Base-by-base conservation (phyloP, 1,284 basidiomycete species). In the Leccinum ponderosum region DNA sequence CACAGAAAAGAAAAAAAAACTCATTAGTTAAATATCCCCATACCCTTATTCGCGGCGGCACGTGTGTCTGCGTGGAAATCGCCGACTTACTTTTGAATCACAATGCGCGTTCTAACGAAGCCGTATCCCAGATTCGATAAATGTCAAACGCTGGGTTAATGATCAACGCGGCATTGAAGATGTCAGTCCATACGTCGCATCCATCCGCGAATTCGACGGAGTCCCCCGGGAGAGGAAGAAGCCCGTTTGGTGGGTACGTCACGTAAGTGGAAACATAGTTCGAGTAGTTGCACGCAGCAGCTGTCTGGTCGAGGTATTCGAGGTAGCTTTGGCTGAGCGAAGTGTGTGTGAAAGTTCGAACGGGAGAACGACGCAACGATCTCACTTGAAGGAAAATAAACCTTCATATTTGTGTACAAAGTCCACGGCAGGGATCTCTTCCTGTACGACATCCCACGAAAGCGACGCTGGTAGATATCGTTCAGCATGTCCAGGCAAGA, bases 61-160 rank as follows among this genome's bases (percentile, higher is more conserved):
- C 20, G 6, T 44, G 44, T 48, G 47, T 15, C 22, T 48, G 14
- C 20, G 53, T 37, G 7, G 35, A 48, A 48, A 52, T 20, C 35
- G 31, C 14, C 1, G 1, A 75, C 84, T 73, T 69, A 89, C 87
- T 90, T 89, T 72, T 90, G 87, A 59, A 90, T 81, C 0, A 80
- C 83, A 55, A 88, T 83, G 31, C 86, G 80, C 52, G 86, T 80
- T 53, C 87, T 86, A 17, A n/a, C 2, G 25, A 29, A 52, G 77
- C 82, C 22, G 84, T 88, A 69, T 89, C 87, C 72, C 90, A 89
- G 57, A 91, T 87, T 35, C 87, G 81, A 70, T 92, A 92, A 7
- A 90, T 80, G 68, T 93, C 81, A 76, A 92, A 93, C 3, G 87
- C 90, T 0, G 89, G 90, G 69, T 93, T 91, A 63, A 88, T 74